These are phyloP conservation scores for Decorospora gaudefroyi DNA, from an alignment of 2,329 filamentous ascomycete genomes.

Conservation along the genomic window DNA sequence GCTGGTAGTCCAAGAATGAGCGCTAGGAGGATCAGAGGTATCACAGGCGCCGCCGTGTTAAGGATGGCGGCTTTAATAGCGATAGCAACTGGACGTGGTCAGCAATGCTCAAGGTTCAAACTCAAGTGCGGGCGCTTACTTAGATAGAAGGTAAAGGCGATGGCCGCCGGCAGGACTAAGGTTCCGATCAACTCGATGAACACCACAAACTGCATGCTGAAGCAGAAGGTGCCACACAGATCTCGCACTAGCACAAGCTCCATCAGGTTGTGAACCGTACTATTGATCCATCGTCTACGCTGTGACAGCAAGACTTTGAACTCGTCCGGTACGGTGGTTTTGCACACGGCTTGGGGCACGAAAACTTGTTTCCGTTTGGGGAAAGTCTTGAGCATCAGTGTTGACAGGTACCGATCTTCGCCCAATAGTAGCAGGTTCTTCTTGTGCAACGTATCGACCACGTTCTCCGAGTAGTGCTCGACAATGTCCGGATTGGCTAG, in stretches of 20 bases:
- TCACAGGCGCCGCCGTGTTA: constrained; percentile 69
- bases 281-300: constrained; percentile 98
- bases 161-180: constrained; percentile 90
- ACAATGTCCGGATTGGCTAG: constrained; percentile 97
- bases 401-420: constrained; percentile 93
- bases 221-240: constrained; percentile 98
- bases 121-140: constrained; percentile 61
- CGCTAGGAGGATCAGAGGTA: constrained; percentile 84
- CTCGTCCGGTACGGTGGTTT: constrained; percentile 91
- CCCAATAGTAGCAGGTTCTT: constrained; percentile 92
- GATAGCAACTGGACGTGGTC: constrained; percentile 67
- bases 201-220: constrained; percentile 99
- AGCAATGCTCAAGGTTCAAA: constrained; percentile 21
- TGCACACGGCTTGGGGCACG: constrained; percentile 97
- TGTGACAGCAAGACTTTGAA: constrained; percentile 94
- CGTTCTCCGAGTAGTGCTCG: constrained; percentile 98
- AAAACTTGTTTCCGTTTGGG: constrained; percentile 99
- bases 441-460: constrained; percentile 97
- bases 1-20: constrained; percentile 93
- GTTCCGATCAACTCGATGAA: constrained; percentile 95
- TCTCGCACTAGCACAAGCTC: constrained; percentile 94
- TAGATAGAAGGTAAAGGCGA: constrained; percentile 95
- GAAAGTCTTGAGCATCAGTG: constrained; percentile 97
- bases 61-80: constrained; percentile 72
- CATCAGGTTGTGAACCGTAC: constrained; percentile 97